Evolutionary conservation across 345 rosid species (phyloP), one percentile per base, ranked within the genome.

Genomic region (Hibiscus syriacus): DNA sequence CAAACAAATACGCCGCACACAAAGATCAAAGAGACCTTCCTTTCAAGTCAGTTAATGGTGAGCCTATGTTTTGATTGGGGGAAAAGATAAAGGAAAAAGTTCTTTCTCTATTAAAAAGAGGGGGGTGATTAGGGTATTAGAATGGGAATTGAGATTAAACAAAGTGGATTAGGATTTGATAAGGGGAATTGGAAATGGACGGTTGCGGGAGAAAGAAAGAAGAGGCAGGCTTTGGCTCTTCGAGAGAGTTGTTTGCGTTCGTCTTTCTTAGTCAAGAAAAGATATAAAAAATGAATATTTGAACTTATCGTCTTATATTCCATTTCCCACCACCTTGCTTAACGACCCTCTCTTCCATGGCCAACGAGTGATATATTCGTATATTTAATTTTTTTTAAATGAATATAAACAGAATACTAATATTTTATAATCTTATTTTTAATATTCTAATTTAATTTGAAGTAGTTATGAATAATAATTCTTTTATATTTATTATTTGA

Each of bases 291-390:
- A n/a, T n/a, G 48, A 72, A 71, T 62, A 26, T 76, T 76, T 68
- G 70, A 76, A 76, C 56, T 63, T 22, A 72, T 68, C 79, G 79
- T 76, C 76, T 55, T 67, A 10, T 23, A 19, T 36, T 1, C 17
- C 12, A 19, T 62, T 68, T 64, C 69, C 76, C 72, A 63, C 79
- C 66, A 27, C 25, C 32, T 8, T 41, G 16, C 17, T 27, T 64
- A 36, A 27, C 26, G 2, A 13, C 10, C 61, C 30, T 53, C 6
- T 13, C 48, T 14, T 3, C 4, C 16, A 43, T 43, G 0, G 16
- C 16, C 38, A 34, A 34, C 7, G 38, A 34, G 9, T 32, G 9
- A n/a, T 32, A 32, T 32, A 7, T 6, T 4, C 32, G 32, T 29
- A 29, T 29, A 27, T 2, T n/a, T n/a, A n/a, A n/a, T n/a, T n/a